Percentiles rank a stretch among this genome's conserved stretches.
Conservation (phyloP, 164 flowering plant genomes). For the Berberis vulgaris region DNA sequence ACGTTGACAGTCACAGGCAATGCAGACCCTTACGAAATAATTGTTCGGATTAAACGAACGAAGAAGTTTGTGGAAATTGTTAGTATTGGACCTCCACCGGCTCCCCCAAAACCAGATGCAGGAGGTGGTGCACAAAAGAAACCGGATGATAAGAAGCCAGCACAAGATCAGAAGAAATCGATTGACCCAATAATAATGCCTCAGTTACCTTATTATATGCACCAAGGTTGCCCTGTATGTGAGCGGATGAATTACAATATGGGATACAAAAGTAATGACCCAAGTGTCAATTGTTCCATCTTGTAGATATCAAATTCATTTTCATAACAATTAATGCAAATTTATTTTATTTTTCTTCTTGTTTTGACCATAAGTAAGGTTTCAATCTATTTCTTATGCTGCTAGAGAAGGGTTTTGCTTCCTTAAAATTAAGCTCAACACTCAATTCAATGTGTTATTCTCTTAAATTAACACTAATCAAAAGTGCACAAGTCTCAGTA, state of each 20-base stretch:
- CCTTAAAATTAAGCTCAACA: too few species aligned
- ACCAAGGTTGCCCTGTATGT: conserved; percentile 16
- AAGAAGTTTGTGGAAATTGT: conserved; percentile 39
- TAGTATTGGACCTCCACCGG: conserved; percentile 57
- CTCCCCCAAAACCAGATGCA: conserved; percentile 28
- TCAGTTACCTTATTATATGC: conserved; percentile 7
- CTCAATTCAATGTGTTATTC: too few species aligned
- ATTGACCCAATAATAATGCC: conserved; percentile 2
- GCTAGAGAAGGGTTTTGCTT: too few species aligned
- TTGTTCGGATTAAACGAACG: conserved; percentile 32
- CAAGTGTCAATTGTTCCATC: background rate
- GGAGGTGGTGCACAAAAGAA: conserved; percentile 21
- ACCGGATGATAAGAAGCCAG: conserved; percentile 20
- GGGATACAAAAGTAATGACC: conserved; percentile 17
- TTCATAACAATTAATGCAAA: too few species aligned
- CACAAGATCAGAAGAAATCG: conserved; percentile 11
- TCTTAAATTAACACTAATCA: too few species aligned
- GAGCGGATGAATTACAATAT: conserved; percentile 12
- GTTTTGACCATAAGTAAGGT: too few species aligned
- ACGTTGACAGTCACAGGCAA: conserved; percentile 51
- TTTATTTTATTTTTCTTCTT: too few species aligned
- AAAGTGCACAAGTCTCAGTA: too few species aligned
- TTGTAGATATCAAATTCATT: too few species aligned
- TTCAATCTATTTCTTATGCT: too few species aligned
- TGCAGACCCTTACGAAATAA: conserved; percentile 50